These are phyloP conservation scores for Diphasiastrum complanatum DNA, from an alignment of 83 land plant genomes.

Conservation along the genomic window DNA sequence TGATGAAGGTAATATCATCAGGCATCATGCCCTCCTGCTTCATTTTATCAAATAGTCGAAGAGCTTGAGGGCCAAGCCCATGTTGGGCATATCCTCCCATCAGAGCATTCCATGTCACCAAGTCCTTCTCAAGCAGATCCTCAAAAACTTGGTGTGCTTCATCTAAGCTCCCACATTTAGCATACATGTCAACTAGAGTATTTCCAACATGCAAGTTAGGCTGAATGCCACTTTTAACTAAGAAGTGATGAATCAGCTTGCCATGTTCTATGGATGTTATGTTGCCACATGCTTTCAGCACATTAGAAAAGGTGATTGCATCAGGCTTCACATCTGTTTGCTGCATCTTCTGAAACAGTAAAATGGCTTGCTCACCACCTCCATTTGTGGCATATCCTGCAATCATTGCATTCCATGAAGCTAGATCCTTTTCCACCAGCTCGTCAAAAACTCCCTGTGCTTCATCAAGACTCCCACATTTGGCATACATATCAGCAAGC, in stretches of 20 bases:
- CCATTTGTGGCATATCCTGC: conserved; percentile 3
- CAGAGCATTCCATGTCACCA: too few species aligned
- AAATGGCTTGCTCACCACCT: background rate
- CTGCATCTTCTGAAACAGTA: background rate
- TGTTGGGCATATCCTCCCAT: conserved; percentile 35
- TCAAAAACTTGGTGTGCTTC: too few species aligned
- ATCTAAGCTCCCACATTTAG: too few species aligned
- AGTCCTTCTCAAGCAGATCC: too few species aligned
- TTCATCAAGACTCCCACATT: conserved; percentile 37
- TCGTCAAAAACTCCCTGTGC: conserved; percentile 12
- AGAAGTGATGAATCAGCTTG: background rate
- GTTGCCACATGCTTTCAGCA: background rate
- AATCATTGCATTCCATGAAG: conserved; percentile 33
- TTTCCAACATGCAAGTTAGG: background rate
- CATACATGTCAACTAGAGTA: conserved; percentile 6
- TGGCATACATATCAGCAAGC: conserved; percentile 29
- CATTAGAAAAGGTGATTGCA: background rate
- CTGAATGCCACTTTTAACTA: background rate
- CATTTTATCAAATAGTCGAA: conserved; percentile 15
- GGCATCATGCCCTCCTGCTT: conserved; percentile 6
- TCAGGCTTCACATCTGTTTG: background rate
- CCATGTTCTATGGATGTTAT: conserved; percentile 1
- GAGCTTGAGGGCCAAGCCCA: conserved; percentile 20
- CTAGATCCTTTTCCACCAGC: conserved; percentile 16
- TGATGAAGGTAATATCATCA: conserved; percentile 23